Evolutionary conservation across 2,329 filamentous ascomycete species (phyloP).

Genomic region (Sporothrix phasma): DNA sequence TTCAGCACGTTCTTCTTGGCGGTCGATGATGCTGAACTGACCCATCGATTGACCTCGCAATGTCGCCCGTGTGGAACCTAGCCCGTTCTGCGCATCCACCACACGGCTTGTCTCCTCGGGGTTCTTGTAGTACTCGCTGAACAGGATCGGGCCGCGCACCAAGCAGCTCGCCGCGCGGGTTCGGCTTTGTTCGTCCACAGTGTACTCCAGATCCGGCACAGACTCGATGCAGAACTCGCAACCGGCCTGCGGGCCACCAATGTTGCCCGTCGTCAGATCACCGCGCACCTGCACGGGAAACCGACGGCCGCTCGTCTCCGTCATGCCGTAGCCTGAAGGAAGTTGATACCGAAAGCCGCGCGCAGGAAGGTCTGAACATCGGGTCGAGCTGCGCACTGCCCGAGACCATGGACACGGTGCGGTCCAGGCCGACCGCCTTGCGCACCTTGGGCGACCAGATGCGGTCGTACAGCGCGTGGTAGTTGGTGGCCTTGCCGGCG

Average conservation of each 20-base stretch:
- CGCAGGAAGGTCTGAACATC: constrained; percentile 81
- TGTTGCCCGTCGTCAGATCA: constrained; percentile 72
- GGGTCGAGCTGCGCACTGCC: constrained; percentile 89
- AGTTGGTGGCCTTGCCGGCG: constrained; percentile 66
- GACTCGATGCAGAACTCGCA: constrained; percentile 73
- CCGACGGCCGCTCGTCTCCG: constrained; percentile 80
- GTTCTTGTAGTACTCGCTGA: constrained; percentile 85
- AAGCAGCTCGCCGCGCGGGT: constrained; percentile 85
- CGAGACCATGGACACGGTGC: constrained; percentile 63
- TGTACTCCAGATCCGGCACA: constrained; percentile 90
- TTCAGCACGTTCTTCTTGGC: constrained; percentile 99
- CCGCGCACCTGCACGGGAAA: constrained; percentile 55
- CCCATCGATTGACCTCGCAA: constrained; percentile 80
- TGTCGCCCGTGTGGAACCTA: constrained; percentile 98
- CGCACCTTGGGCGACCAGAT: constrained; percentile 87
- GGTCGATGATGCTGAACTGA: constrained; percentile 87
- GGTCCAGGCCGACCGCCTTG: constrained; percentile 71
- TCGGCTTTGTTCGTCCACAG: constrained; percentile 75
- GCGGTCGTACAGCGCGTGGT: constrained; percentile 67
- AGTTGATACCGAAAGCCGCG: constrained; percentile 66
- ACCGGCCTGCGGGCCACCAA: constrained; percentile 59
- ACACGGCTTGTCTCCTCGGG: constrained; percentile 75
- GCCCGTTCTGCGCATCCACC: constrained; percentile 65
- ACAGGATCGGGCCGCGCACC: constrained; percentile 68
- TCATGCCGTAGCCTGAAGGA: constrained; percentile 85